Conservation (phyloP, 2,329 filamentous ascomycete species). For the Chaetomium sp. region DNA sequence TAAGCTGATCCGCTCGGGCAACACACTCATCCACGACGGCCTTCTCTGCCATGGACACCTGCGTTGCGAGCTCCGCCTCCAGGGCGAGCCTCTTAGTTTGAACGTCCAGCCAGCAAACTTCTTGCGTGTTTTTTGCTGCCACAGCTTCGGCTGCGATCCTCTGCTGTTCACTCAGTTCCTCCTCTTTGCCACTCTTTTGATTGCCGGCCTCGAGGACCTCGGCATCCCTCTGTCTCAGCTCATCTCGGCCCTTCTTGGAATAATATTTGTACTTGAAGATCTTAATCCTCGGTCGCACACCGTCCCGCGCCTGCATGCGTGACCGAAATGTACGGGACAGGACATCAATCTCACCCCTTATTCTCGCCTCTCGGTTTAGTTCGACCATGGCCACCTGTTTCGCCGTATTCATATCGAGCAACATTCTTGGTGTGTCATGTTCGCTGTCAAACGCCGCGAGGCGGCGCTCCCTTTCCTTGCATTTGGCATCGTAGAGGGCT, state of each 20-base stretch:
- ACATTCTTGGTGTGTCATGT: not conserved
- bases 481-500: not conserved
- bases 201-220: not conserved
- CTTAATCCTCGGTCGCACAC: not conserved
- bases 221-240: not conserved
- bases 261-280: not conserved
- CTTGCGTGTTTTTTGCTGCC: not conserved
- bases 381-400: not conserved
- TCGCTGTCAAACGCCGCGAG: not conserved
- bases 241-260: not conserved
- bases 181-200: not conserved
- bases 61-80: not conserved
- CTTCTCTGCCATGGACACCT: not conserved
- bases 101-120: not conserved
- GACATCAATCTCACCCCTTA: not conserved
- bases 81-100: not conserved
- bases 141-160: not conserved
- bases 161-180: not conserved
- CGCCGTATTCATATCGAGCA: not conserved
- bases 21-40: not conserved
- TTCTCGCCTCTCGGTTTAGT: no score
- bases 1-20: not conserved
- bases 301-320: not conserved
- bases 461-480: not conserved
- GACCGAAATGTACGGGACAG: not conserved